Base-by-base conservation (phyloP, 2,329 filamentous ascomycete genomes). In the Ceratocystis albifundus region DNA sequence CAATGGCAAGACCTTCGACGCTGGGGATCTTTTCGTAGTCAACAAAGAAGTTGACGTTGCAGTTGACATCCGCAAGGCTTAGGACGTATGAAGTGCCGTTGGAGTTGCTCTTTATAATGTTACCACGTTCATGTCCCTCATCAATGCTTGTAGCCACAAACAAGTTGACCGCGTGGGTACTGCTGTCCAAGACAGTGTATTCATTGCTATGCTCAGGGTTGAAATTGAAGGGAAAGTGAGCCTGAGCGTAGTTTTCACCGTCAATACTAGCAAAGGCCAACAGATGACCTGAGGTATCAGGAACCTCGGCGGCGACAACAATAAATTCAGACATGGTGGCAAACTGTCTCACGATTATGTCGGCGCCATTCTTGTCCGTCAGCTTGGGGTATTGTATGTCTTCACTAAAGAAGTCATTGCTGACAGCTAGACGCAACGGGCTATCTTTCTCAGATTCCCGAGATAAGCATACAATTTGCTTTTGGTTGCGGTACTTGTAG, bases 241-340 rank as follows among this genome's bases (percentile, higher is more conserved):
- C 92, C 68, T 87, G 80, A 0, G 93, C 92, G 71, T 94, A 99
- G 4, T 79, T 84, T 69, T 83, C 80, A 65, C 92, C 95, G 72
- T 99, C 90, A 55, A 97, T 80, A 74, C 90, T 96, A 59, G 90
- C 84, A 71, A 92, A 86, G 44, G 93, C 87, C 69, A 86, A 86
- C 68, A 96, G 78, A 41, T 85, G 79, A 67, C 91, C 84, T 68
- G 87, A 82, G 6, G 65, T 65, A 1, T 32, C 61, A 12, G 67
- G 65, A 20, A 65, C 61, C 28, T 66, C 65, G 4, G 87, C 86
- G 1, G 92, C 92, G 62, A 96, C 88, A 48, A 99, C 84, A 72
- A 99, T 94, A 74, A 96, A 99, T 74, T 99, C 94, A 48, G 88
- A 87, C 93, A 96, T 97, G 4, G 88, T 95, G 1, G 91, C 93